Percentiles rank a stretch among this genome's conserved stretches.
phyloP scores from a whole-genome alignment of 495 filamentous ascomycete species.

The Aspergillus campestris region DNA sequence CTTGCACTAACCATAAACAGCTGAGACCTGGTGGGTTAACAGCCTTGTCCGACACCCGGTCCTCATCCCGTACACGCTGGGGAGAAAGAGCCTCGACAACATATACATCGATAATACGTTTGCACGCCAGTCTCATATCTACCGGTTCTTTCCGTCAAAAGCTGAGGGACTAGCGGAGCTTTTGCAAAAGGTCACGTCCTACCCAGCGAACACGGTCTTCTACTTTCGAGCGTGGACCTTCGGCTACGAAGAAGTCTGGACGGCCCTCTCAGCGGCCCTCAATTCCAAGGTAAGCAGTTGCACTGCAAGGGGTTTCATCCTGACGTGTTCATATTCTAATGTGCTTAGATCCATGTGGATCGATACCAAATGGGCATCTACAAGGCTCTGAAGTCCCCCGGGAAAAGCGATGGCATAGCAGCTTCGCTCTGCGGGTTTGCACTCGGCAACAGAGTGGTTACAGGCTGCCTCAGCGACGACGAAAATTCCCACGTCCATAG shows the following conservation, averaged over 20 bases:
- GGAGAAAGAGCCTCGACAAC: conserved; percentile 57
- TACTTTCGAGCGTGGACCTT: conserved; percentile 91
- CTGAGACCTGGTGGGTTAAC: conserved; percentile 61
- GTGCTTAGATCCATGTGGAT: conserved; percentile 66
- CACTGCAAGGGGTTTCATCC: too few species aligned
- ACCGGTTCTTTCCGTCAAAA: conserved; percentile 46
- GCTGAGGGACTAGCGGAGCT: conserved; percentile 71
- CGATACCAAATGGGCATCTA: conserved; percentile 71
- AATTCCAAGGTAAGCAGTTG: conserved; percentile 45
- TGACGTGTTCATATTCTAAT: too few species aligned
- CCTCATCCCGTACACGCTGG: conserved; percentile 65
- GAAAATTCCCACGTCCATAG: conserved; percentile 69
- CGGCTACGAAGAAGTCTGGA: conserved; percentile 88
- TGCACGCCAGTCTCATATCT: conserved; percentile 37
- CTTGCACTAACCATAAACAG: conserved; percentile 15
- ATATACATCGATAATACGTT: conserved; percentile 89
- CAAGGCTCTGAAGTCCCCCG: conserved; percentile 45
- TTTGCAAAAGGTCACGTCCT: conserved; percentile 55
- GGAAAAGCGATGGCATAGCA: conserved; percentile 43
- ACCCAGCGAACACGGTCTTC: conserved; percentile 70
- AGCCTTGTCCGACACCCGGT: conserved; percentile 60
- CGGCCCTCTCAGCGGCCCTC: conserved; percentile 64
- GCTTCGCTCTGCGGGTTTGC: conserved; percentile 66
- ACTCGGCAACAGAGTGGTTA: conserved; percentile 60
- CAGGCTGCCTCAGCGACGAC: conserved; percentile 62